Base-by-base conservation (phyloP, 1,139 yeast species). In the Candida labiduridarum region DNA sequence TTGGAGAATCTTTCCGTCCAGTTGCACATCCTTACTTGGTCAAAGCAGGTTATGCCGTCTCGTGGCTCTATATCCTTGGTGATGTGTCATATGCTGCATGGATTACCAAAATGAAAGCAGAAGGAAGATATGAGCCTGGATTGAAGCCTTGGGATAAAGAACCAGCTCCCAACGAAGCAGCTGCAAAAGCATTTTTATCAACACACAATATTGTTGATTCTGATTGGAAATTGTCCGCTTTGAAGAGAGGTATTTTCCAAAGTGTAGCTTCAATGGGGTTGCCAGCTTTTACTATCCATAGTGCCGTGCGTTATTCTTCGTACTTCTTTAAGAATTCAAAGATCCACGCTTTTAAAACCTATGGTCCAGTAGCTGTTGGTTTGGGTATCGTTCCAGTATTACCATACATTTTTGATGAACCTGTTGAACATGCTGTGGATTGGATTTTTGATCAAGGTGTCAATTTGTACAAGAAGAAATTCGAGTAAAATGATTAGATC, bases 1-100 rank as follows among this genome's bases (percentile, higher is more conserved):
- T 89, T 56, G 96, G 96, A 22, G 96, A 89, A 64, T 87, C 94
- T n/a, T 89, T 89, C 68, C 77, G 96, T 49, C 96, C 96, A 0
- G 87, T 89, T 16, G 94, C 90, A 7, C 87, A 84, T 59, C 92
- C 95, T 1, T 60, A 61, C 39, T 52, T 85, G 34, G 95, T 89
- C 16, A 76, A 73, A 19, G 58, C 82, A 1, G 88, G 94, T 34
- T 89, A 89, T 64, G 90, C 85, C 29, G 69, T 89, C 36, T 85
- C 92, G 4, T 89, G 96, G 96, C 70, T 81, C 1, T 89, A 89
- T 63, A 75, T 89, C 31, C 63, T 85, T 31, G 92, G 92, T n/a
- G 96, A 88, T 68, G 95, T 88, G 31, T 78, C 84, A 9, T 85
- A 79, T 60, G 88, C 85, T 53, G 77, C 89, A 1, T 89, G 95